Percentiles rank a stretch among this genome's conserved stretches.
Conservation (phyloP, 2,329 filamentous ascomycete species). For the Claviceps sp. region DNA sequence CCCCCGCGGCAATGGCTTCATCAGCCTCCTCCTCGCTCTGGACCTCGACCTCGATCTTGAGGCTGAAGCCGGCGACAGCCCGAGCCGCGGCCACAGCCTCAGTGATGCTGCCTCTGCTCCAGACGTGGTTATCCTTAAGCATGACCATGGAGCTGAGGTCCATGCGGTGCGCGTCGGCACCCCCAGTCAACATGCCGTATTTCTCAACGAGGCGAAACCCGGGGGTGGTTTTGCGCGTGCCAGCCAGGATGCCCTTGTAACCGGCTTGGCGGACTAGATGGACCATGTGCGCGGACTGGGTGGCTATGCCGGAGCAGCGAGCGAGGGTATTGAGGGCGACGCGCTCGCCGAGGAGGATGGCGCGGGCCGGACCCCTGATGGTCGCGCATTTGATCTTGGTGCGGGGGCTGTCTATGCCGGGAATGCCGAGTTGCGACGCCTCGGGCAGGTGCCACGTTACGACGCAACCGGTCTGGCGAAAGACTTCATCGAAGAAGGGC, state of each 20-base stretch:
- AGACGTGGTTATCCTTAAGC: slow-evolving; percentile 98
- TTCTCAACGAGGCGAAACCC: slow-evolving; percentile 94
- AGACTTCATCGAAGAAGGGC: slow-evolving; percentile 92
- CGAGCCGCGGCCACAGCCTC: slow-evolving; percentile 76
- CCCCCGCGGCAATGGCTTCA: slow-evolving; percentile 79
- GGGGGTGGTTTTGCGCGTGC: slow-evolving; percentile 92
- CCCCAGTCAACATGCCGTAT: slow-evolving; percentile 92
- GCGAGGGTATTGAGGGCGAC: slow-evolving; percentile 86
- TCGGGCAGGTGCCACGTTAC: slow-evolving; percentile 80
- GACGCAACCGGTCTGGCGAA: slow-evolving; percentile 76
- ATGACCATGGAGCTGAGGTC: slow-evolving; percentile 93
- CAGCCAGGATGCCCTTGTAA: slow-evolving; percentile 75
- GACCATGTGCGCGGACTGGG: slow-evolving; percentile 45
- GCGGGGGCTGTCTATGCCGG: slow-evolving; percentile 1
- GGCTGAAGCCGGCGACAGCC: slow-evolving; percentile 70
- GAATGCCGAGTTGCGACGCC: slow-evolving; percentile 33
- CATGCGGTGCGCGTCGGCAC: slow-evolving; percentile 81
- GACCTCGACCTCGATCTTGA: slow-evolving; percentile 95
- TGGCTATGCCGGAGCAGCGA: slow-evolving; percentile 82
- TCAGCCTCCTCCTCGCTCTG: slow-evolving; percentile 79
- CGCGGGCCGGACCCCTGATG: slow-evolving; percentile 68
- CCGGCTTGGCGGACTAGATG: slow-evolving; percentile 48
- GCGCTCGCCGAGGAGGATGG: slow-evolving; percentile 76
- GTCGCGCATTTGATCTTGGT: slow-evolving; percentile 52
- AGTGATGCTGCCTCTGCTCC: slow-evolving; percentile 76